Conservation (phyloP, 768 basidiomycete genomes). For the Leucosporidium scottii region DNA sequence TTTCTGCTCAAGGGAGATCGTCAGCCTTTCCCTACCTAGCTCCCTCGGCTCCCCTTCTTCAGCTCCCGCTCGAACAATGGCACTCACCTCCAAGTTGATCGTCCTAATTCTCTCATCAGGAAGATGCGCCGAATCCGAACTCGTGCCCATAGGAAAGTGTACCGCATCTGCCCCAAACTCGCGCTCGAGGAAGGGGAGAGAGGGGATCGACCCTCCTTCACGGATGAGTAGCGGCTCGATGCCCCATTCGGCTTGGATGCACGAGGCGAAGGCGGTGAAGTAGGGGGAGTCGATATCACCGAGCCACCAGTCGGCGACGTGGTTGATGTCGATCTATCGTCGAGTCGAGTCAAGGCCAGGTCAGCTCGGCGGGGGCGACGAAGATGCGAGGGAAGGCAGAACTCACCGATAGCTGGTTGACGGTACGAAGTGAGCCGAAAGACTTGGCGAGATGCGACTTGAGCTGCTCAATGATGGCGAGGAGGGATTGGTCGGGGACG, state of each 20-base stretch:
- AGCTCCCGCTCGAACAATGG: too few species aligned
- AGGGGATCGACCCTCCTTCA: slow-evolving; percentile 71
- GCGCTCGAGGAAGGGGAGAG: slow-evolving; percentile 87
- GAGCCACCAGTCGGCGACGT: slow-evolving; percentile 93
- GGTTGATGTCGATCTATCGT: slow-evolving; percentile 63
- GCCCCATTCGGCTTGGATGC: slow-evolving; percentile 81
- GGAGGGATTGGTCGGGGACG: slow-evolving; percentile 84
- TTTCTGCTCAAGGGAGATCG: not conserved
- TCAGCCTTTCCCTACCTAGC: too few species aligned
- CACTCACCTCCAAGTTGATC: slow-evolving; percentile 54
- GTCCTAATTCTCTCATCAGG: slow-evolving; percentile 87
- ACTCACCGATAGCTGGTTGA: slow-evolving; percentile 64
- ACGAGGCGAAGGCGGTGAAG: slow-evolving; percentile 76
- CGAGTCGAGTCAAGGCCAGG: not conserved
- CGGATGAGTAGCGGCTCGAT: slow-evolving; percentile 52
- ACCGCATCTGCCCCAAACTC: slow-evolving; percentile 74
- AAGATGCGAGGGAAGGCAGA: not conserved
- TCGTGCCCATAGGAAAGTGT: slow-evolving; percentile 91
- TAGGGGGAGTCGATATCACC: slow-evolving; percentile 75
- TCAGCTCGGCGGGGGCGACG: too few species aligned
- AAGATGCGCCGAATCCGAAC: slow-evolving; percentile 55
- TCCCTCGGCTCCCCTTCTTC: not conserved
- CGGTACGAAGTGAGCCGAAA: slow-evolving; percentile 58
- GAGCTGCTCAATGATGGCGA: slow-evolving; percentile 58
- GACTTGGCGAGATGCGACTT: slow-evolving; percentile 53